These are phyloP conservation scores for Phyllosticta citrichinensis DNA, from an alignment of 2,329 filamentous ascomycete species.

Conservation along the genomic window DNA sequence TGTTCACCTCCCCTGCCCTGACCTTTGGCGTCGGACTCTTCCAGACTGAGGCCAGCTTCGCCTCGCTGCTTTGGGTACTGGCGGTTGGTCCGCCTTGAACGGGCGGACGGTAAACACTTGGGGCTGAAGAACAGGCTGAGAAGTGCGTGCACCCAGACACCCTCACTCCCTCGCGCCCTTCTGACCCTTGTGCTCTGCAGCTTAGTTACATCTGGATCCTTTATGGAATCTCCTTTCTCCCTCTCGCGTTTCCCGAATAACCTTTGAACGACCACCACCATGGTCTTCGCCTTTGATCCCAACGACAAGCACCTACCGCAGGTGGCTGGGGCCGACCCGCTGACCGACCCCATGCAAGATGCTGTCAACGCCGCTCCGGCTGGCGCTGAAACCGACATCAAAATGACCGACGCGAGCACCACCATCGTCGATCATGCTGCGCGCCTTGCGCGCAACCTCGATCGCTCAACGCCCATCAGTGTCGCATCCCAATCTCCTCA, in stretches of 20 bases:
- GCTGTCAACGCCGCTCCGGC: not conserved
- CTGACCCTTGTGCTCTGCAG: conserved; percentile 3
- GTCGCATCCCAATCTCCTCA: conserved; percentile 24
- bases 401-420: not conserved
- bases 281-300: conserved; percentile 10
- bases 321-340: not conserved
- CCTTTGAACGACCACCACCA: not conserved
- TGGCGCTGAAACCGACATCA: not conserved
- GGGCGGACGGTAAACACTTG: conserved; percentile 40
- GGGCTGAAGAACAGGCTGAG: conserved; percentile 3
- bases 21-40: conserved; percentile 23
- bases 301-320: conserved; percentile 10
- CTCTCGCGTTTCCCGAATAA: conserved; percentile 4
- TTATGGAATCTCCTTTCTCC: not conserved
- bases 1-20: conserved; percentile 15
- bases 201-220: not conserved
- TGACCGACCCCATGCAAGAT: not conserved
- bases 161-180: conserved; percentile 1
- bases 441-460: conserved; percentile 9
- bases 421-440: not conserved
- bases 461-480: conserved; percentile 27
- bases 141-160: not conserved
- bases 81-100: conserved; percentile 42
- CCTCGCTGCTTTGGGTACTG: conserved; percentile 39
- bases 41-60: conserved; percentile 37